Conservation (phyloP, 1,284 basidiomycete species). For the Polyporus tsugae region DNA sequence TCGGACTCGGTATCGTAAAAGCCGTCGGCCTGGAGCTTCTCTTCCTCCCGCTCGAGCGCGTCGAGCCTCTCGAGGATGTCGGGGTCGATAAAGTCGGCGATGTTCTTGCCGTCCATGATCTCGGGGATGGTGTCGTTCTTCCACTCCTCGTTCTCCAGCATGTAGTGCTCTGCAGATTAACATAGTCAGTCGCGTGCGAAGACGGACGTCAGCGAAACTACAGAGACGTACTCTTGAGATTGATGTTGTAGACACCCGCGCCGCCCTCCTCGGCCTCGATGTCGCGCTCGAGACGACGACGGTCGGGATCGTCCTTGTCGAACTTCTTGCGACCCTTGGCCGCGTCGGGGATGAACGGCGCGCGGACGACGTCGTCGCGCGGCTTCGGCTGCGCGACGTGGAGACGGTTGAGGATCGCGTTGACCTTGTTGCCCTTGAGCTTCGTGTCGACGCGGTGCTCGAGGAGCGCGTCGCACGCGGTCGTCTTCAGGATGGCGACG, state of each 20-base stretch:
- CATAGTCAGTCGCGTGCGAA: conserved; percentile 22
- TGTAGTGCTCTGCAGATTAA: conserved; percentile 78
- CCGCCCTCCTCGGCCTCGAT: conserved; percentile 86
- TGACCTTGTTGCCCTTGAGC: conserved; percentile 92
- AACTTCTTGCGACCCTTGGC: conserved; percentile 84
- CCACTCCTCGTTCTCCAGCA: conserved; percentile 93
- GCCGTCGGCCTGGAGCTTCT: conserved; percentile 91
- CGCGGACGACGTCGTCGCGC: conserved; percentile 85
- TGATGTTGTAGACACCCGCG: conserved; percentile 90
- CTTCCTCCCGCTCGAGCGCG: conserved; percentile 97
- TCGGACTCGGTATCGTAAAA: conserved; percentile 94
- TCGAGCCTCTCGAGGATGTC: conserved; percentile 98
- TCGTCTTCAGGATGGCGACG: conserved; percentile 93
- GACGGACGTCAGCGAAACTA: conserved; percentile 5
- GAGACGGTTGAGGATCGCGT: conserved; percentile 90
- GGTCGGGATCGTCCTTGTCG: conserved; percentile 85
- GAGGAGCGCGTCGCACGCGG: conserved; percentile 91
- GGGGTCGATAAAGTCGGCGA: conserved; percentile 99
- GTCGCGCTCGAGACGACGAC: conserved; percentile 78
- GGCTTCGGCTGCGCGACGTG: conserved; percentile 92
- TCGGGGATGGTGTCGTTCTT: conserved; percentile 97
- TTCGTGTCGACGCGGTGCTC: conserved; percentile 94
- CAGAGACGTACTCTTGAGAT: conserved; percentile 77
- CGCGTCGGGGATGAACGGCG: conserved; percentile 87
- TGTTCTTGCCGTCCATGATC: conserved; percentile 98